These are phyloP conservation scores for Cryptococcus hybrid DNA, from an alignment of 1,284 basidiomycete genomes.

Conservation along the genomic window DNA sequence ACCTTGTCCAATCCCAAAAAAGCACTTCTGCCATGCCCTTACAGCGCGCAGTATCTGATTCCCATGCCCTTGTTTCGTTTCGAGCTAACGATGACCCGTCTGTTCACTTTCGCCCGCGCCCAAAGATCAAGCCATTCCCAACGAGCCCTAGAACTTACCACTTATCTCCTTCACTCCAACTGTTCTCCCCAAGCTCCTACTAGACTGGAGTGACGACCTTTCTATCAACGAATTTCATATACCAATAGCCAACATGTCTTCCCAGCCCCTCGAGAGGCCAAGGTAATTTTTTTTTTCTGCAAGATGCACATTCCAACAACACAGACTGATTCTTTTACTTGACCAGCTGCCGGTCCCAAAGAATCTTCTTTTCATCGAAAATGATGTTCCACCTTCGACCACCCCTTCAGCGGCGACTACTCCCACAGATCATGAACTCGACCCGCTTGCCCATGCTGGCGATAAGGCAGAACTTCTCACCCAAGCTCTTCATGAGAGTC, in stretches of 20 bases:
- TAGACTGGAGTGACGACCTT: too few relatives aligned
- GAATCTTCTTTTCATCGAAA: constrained; percentile 45
- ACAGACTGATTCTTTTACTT: not conserved
- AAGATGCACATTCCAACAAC: not conserved
- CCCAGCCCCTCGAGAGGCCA: not conserved
- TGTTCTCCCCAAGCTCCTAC: too few relatives aligned
- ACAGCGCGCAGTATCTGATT: too few relatives aligned
- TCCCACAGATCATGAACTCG: constrained; percentile 22
- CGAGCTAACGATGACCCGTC: too few relatives aligned
- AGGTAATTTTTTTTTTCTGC: not conserved
- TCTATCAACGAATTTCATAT: too few relatives aligned
- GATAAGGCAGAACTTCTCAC: not conserved
- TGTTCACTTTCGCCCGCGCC: too few relatives aligned
- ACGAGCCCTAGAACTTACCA: constrained; percentile 9
- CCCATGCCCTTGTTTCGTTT: too few relatives aligned
- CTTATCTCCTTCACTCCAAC: too few relatives aligned
- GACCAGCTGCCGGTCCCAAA: constrained; percentile 39
- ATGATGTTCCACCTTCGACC: constrained; percentile 22
- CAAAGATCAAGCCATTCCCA: too few relatives aligned
- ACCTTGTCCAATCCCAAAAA: too few relatives aligned
- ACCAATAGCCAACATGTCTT: not conserved
- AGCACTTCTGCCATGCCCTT: too few relatives aligned
- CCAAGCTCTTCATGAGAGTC: constrained; percentile 2
- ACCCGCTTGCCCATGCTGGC: constrained; percentile 17
- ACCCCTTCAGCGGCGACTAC: constrained; percentile 25